Evolutionary conservation across 2,329 filamentous ascomycete genomes (phyloP), one percentile per base, ranked within the genome.

Genomic region (Penicillium sp.): DNA sequence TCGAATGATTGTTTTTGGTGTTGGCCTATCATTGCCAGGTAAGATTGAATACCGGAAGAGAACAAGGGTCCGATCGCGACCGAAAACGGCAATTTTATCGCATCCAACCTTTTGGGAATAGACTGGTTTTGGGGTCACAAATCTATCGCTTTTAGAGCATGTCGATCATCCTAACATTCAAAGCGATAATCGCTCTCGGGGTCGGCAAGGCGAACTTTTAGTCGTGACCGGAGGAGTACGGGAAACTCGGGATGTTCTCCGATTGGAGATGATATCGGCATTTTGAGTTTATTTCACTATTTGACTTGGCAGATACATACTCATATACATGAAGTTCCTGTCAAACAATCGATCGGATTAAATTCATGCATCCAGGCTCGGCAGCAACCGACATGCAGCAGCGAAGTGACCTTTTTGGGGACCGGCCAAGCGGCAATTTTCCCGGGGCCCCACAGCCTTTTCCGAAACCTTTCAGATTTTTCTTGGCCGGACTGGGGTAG

Each of bases 391-490:
- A 33, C 10, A 14, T 19, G 6, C 4, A 16, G 16, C 13, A n/a
- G 14, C 14, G 16, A 31, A n/a, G 13, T 11, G n/a, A 14, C 14
- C 26, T 14, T 8, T 31, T 21, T 14, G 6, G 18, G 16, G 29
- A 29, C 46, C 46, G 31, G 33, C 34, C 46, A 37, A 26, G 33
- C 43, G 40, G 34, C 43, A 48, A 40, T 26, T 48, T 48, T 44
- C 24, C 45, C 26, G 47, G n/a, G 40, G 56, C 56, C 48, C 58
- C 55, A 61, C 58, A 19, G 23, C 28, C 14, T 51, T 51, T 43
- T 48, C 44, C 48, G 36, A 51, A 47, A 34, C 28, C 42, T 34
- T 51, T 58, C 57, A 60, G 43, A 62, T 58, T 62, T 62, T 60
- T 55, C 56, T 58, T 60, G 56, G 54, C 57, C 50, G 47, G 37